A percentile compares a stretch with the other conserved stretches of the same genome.
Conservation (phyloP, 768 basidiomycete genomes). For the Leccinum disarticulatum region DNA sequence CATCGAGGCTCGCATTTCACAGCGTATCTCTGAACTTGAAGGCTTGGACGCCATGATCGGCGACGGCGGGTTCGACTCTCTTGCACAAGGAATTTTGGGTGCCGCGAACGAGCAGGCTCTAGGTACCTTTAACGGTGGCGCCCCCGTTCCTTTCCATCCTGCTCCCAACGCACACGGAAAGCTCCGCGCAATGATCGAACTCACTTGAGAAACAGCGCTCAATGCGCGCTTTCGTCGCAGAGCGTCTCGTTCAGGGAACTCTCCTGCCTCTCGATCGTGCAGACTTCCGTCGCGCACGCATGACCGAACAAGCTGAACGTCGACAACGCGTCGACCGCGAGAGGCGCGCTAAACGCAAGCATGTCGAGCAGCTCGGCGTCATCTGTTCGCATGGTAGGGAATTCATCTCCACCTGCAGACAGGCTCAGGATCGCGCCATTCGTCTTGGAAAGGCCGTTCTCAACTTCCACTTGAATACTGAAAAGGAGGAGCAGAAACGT, state of each 20-base stretch:
- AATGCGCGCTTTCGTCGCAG: slow-evolving; percentile 81
- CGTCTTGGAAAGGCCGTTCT: slow-evolving; percentile 76
- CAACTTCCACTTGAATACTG: slow-evolving; percentile 83
- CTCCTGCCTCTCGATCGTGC: slow-evolving; percentile 88
- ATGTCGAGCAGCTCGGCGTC: slow-evolving; percentile 87
- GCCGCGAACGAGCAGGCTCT: slow-evolving; percentile 7
- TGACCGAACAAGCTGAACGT: slow-evolving; percentile 86
- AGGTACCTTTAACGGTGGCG: slow-evolving; percentile 32
- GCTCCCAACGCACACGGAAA: slow-evolving; percentile 74
- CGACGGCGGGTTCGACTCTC: slow-evolving; percentile 64
- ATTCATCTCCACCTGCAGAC: slow-evolving; percentile 64
- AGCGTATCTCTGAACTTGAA: slow-evolving; percentile 87
- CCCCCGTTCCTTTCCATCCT: slow-evolving; percentile 40
- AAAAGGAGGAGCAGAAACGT: slow-evolving; percentile 97
- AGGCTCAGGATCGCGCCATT: slow-evolving; percentile 57
- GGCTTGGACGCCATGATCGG: slow-evolving; percentile 76
- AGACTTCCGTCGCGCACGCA: slow-evolving; percentile 83
- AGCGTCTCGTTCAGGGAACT: slow-evolving; percentile 84
- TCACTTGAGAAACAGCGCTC: slow-evolving; percentile 93
- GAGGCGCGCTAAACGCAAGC: slow-evolving; percentile 92
- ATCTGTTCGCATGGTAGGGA: slow-evolving; percentile 85
- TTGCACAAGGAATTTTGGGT: slow-evolving; percentile 39
- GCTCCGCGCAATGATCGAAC: slow-evolving; percentile 87
- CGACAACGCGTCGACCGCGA: slow-evolving; percentile 92
- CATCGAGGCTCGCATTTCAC: slow-evolving; percentile 84